Base-by-base conservation (phyloP, 2,329 filamentous ascomycete genomes). In the Ceratocystis huliohia region DNA sequence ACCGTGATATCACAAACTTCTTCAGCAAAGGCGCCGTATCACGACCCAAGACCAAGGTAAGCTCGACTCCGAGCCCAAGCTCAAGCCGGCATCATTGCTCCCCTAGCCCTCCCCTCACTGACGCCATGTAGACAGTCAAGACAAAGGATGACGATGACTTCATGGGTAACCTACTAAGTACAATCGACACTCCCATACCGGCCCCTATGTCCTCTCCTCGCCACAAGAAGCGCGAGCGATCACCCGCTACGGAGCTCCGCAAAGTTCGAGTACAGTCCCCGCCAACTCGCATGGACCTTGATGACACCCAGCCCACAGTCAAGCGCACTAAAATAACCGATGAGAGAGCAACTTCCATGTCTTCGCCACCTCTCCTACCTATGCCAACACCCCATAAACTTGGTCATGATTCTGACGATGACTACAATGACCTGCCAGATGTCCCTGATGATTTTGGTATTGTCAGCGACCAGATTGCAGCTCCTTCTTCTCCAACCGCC, bases 1-100 rank as follows among this genome's bases (percentile, higher is more conserved):
- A 95, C 75, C 88, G 89, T 73, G 88, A 91, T 71, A 97, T 99
- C 74, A 91, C 88, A 76, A 93, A 95, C 72, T 99, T 95, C 77
- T 97, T 99, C 74, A 93, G 84, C 70, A 89, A 88, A 71, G 91
- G 90, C 65, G 82, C 84, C 44, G 79, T 68, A 70, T 76, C 82
- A 63, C 86, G 86, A 67, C 80, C 87, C 15, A 97, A 96, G 74
- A 81, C 88, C 20, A 97, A 96, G 82, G 91, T 92, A 76, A 67
- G 48, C 46, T 75, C 33, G 67, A 65, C 3, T 13, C 37, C 61
- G n/a, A 3, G 28, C 2, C 20, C 48, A 22, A 48, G 46, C 46
- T 10, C 46, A 10, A 48, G 46, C 46, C 46, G 5, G 20, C 25
- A 6, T 17, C 20, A 20, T 25, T 25, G 25, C 50, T 25, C 20